Percentiles rank a stretch among this genome's conserved stretches.
phyloP scores from a whole-genome alignment of 345 rosid genomes.

The Salix brachista region DNA sequence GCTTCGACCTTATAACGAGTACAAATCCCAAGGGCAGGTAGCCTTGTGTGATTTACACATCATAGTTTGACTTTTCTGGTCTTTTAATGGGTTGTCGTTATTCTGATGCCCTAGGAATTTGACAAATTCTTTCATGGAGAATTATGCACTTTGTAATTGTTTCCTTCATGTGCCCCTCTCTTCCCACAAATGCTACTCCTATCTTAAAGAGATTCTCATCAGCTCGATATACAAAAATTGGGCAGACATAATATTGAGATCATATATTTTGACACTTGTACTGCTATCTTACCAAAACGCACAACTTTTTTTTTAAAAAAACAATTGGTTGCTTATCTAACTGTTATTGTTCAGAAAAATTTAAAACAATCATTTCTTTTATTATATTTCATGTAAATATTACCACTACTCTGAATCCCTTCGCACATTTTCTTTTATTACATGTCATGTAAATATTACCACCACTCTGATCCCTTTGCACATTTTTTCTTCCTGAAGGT shows the following conservation, averaged over 20 bases:
- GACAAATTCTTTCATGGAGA: not conserved
- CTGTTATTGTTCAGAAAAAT: not conserved
- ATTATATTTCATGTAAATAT: not conserved
- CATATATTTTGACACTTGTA: not conserved
- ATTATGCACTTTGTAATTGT: too few relatives aligned
- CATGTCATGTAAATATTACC: not conserved
- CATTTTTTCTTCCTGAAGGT: slow-evolving; percentile 48
- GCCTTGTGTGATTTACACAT: not conserved
- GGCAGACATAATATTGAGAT: too few relatives aligned
- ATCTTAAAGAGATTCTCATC: too few relatives aligned
- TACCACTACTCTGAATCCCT: slow-evolving; percentile 5
- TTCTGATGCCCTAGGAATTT: not conserved
- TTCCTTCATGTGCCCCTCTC: too few relatives aligned
- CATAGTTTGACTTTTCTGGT: not conserved
- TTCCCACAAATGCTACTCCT: too few relatives aligned
- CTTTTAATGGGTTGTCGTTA: not conserved
- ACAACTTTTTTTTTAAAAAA: not conserved
- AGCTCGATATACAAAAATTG: too few relatives aligned
- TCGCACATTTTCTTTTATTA: not conserved
- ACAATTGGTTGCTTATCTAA: not conserved
- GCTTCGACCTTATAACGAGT: slow-evolving; percentile 81
- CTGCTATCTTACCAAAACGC: not conserved
- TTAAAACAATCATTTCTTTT: not conserved
- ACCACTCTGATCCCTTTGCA: slow-evolving; percentile 5
- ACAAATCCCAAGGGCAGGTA: slow-evolving; percentile 96